phyloP scores from a whole-genome alignment of 1,139 yeast species.

The Pneumocystis murina region DNA sequence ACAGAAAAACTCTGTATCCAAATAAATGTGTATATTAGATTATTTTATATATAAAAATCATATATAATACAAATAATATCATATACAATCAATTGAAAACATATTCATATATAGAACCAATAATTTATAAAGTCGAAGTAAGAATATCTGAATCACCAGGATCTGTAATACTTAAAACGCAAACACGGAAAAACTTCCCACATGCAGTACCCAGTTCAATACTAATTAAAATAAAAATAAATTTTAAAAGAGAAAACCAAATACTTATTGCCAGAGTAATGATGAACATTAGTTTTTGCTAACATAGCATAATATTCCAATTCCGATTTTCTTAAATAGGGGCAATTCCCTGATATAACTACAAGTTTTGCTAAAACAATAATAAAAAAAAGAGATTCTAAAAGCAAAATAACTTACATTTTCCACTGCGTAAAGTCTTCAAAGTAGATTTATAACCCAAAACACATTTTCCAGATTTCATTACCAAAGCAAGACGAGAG shows the following conservation, averaged over 20 bases:
- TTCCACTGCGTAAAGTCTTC: conserved; percentile 89
- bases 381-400: conserved; percentile 1
- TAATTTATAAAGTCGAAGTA: conserved; percentile 21
- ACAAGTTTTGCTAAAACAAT: conserved; percentile 60
- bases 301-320: conserved; percentile 99
- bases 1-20: neutral
- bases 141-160: conserved; percentile 99
- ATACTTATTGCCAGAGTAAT: conserved; percentile 88
- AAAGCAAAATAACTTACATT: conserved; percentile 24
- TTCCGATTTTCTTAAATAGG: conserved; percentile 99
- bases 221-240: conserved; percentile 27
- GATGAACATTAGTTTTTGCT: conserved; percentile 89
- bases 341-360: conserved; percentile 98
- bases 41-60: neutral
- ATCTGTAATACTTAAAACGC: conserved; percentile 87
- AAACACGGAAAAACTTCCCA: conserved; percentile 99
- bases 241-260: conserved; percentile 11
- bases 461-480: conserved; percentile 99
- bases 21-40: neutral
- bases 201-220: conserved; percentile 99
- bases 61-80: neutral
- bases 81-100: neutral
- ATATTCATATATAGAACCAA: neutral
- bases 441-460: conserved; percentile 98
- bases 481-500: conserved; percentile 94